Evolutionary conservation across 129 eudicot species (phyloP).

Genomic region (Flaveria brownii): DNA sequence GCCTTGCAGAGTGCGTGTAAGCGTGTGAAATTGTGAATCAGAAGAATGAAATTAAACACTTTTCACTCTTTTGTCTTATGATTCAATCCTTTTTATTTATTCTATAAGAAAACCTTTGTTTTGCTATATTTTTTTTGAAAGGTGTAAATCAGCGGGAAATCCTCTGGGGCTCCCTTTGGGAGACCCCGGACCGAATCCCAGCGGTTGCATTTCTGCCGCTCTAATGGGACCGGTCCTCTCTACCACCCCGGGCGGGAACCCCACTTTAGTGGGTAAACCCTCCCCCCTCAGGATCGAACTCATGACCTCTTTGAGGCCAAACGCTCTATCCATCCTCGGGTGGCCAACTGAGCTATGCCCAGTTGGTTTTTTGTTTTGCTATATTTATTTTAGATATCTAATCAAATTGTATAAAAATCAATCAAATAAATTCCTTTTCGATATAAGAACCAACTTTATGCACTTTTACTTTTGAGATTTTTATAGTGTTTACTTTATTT

Average conservation of each 20-base stretch:
- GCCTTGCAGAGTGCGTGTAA: background rate
- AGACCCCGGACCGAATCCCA: no score
- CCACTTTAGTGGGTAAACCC: no score
- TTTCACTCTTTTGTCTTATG: conserved; percentile 2
- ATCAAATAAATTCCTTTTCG: background rate
- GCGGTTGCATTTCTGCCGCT: no score
- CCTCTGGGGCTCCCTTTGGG: no score
- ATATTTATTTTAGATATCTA: background rate
- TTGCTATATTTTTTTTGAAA: background rate
- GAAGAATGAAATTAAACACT: background rate
- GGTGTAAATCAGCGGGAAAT: no score
- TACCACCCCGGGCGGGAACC: no score
- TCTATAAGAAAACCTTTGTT: background rate
- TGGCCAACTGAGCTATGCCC: no score
- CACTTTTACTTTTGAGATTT: background rate
- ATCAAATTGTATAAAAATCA: background rate
- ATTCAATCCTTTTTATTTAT: background rate
- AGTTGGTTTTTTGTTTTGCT: no score
- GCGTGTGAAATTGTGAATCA: conserved; percentile 15
- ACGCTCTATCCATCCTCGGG: no score
- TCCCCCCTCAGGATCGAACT: no score
- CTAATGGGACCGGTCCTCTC: no score
- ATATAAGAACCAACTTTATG: background rate
- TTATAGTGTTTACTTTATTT: background rate
- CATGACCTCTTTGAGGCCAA: no score